A percentile compares a stretch with the other conserved stretches of the same genome.
Conservation (phyloP, 2,329 filamentous ascomycete genomes). For the Aureobasidium namibiae region DNA sequence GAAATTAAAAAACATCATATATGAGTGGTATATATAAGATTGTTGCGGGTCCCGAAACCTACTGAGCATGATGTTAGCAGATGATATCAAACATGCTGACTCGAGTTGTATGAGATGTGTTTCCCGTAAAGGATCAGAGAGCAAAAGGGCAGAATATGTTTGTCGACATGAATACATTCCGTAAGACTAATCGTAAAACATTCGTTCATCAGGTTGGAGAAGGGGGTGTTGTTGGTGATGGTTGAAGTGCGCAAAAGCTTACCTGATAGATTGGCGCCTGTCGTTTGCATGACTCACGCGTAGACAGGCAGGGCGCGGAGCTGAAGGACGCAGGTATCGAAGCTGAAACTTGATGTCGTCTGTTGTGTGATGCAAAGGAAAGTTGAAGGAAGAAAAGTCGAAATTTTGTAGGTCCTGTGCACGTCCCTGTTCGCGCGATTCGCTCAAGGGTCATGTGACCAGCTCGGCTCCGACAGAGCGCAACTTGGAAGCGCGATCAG, state of each 20-base stretch:
- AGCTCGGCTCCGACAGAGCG: background rate
- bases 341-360: background rate
- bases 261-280: background rate
- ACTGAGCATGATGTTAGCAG: conserved; percentile 4
- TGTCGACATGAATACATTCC: conserved; percentile 5
- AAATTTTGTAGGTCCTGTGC: background rate
- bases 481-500: background rate
- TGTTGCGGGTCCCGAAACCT: background rate
- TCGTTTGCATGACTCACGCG: background rate
- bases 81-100: background rate
- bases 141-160: conserved; percentile 12
- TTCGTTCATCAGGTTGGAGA: conserved; percentile 8
- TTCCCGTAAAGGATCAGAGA: conserved; percentile 7
- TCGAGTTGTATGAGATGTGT: background rate
- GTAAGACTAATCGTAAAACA: conserved; percentile 12
- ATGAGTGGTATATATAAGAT: background rate
- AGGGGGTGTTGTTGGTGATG: background rate
- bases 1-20: too few relatives aligned
- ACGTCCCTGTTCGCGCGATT: background rate
- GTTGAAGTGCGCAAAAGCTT: background rate
- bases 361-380: background rate
- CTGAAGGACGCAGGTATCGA: background rate
- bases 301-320: background rate
- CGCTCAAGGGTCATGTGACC: background rate
- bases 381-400: background rate